These are phyloP conservation scores for Lactarius trivialis DNA, from an alignment of 768 basidiomycete species.

Conservation along the genomic window DNA sequence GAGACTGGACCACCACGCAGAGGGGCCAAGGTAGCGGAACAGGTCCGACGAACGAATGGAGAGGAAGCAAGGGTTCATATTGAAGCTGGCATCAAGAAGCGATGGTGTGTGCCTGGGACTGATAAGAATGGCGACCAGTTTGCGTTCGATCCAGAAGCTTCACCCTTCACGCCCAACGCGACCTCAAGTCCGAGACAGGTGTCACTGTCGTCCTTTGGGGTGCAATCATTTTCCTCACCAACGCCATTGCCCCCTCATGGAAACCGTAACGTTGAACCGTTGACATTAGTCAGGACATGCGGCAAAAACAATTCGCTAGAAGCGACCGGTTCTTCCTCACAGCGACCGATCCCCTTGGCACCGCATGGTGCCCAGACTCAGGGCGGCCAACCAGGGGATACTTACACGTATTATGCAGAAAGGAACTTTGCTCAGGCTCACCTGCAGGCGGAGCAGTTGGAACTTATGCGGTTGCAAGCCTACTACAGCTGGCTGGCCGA, in stretches of 20 bases:
- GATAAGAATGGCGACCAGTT: slow-evolving; percentile 5
- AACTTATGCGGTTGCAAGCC: slow-evolving; percentile 10
- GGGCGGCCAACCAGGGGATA: neutral
- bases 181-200: slow-evolving; percentile 20
- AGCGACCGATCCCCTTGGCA: neutral
- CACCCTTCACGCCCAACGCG: slow-evolving; percentile 20
- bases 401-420: slow-evolving; percentile 6
- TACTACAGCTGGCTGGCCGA: slow-evolving; percentile 10
- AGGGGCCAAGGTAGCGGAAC: neutral
- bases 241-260: slow-evolving; percentile 16
- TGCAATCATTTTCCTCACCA: slow-evolving; percentile 14
- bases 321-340: neutral
- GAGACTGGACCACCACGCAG: neutral
- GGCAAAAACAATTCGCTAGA: neutral
- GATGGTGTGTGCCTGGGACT: neutral
- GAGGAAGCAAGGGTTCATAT: neutral
- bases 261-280: slow-evolving; percentile 4
- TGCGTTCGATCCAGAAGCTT: slow-evolving; percentile 15
- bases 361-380: slow-evolving; percentile 1
- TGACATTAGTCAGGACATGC: neutral
- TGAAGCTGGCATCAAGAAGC: neutral
- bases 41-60: neutral
- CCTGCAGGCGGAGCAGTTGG: slow-evolving; percentile 13
- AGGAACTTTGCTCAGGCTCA: slow-evolving; percentile 3
- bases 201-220: slow-evolving; percentile 3